phyloP scores from a whole-genome alignment of 805 yeast genomes.

The Saturnispora kantuleensis region DNA sequence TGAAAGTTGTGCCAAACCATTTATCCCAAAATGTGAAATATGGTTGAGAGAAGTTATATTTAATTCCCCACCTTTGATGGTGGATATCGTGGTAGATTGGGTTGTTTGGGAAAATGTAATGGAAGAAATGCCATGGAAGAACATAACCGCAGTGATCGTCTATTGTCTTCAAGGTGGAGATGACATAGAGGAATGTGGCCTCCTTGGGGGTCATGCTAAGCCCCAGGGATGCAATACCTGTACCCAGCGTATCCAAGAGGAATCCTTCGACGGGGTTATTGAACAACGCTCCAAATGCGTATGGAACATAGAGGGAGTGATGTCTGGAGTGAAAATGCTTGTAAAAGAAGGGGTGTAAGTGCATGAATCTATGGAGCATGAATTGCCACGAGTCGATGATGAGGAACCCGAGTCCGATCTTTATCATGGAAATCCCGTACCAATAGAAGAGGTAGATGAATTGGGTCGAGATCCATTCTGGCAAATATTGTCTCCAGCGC shows the following conservation, averaged over 20 bases:
- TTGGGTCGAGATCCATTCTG: conserved; percentile 35
- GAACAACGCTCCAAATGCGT: conserved; percentile 92
- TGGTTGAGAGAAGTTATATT: conserved; percentile 90
- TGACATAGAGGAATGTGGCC: conserved; percentile 60
- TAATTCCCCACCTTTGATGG: conserved; percentile 93
- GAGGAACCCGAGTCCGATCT: conserved; percentile 52
- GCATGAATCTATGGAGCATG: conserved; percentile 84
- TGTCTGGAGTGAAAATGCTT: conserved; percentile 85
- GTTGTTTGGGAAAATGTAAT: conserved; percentile 84
- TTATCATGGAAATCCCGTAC: conserved; percentile 53
- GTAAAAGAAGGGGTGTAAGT: conserved; percentile 65
- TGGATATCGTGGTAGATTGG: conserved; percentile 96
- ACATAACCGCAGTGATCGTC: conserved; percentile 99
- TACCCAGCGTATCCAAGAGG: conserved; percentile 81
- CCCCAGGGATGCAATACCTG: conserved; percentile 67
- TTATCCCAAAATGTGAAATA: conserved; percentile 93
- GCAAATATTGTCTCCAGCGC: conserved; percentile 30
- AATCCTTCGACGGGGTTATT: conserved; percentile 94
- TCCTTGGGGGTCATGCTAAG: conserved; percentile 70
- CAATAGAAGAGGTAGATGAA: conserved; percentile 45
- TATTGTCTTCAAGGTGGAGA: conserved; percentile 91
- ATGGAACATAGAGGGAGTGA: conserved; percentile 90
- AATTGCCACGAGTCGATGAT: conserved; percentile 95
- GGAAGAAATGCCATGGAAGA: conserved; percentile 86
- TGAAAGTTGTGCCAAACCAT: conserved; percentile 60